These are phyloP conservation scores for Kodamaea restingae DNA, from an alignment of 805 yeast species.

Conservation along the genomic window DNA sequence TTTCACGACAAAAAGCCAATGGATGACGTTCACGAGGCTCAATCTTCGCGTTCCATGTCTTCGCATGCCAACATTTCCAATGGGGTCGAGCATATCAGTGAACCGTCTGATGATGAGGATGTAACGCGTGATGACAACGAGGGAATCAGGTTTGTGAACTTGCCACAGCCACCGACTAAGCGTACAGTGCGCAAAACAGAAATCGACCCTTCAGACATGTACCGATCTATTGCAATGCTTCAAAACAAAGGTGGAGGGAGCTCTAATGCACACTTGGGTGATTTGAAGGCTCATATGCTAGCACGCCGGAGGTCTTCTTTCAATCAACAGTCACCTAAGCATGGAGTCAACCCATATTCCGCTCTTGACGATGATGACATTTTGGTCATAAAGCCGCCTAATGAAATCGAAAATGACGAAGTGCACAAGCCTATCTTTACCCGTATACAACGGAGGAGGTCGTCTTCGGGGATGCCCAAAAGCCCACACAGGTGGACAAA, in stretches of 20 bases:
- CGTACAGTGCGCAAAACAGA: slow-evolving; percentile 27
- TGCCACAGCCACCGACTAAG: slow-evolving; percentile 51
- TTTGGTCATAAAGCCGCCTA: slow-evolving; percentile 71
- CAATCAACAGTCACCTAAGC: slow-evolving; percentile 10
- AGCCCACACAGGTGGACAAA: slow-evolving; percentile 5
- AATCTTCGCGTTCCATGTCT: slow-evolving; percentile 15
- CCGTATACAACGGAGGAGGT: slow-evolving; percentile 16
- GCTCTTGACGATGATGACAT: slow-evolving; percentile 66
- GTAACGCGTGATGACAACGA: slow-evolving; percentile 9
- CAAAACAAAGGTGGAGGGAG: slow-evolving; percentile 42
- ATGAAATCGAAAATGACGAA: slow-evolving; percentile 50
- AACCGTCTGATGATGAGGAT: slow-evolving; percentile 39
- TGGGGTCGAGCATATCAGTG: slow-evolving; percentile 32
- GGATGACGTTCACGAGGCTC: slow-evolving; percentile 8
- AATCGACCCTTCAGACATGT: slow-evolving; percentile 78
- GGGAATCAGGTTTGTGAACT: slow-evolving; percentile 54
- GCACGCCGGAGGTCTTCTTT: slow-evolving; percentile 3
- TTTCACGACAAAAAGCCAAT: slow-evolving; percentile 8
- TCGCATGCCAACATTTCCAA: slow-evolving; percentile 6
- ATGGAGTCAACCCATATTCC: slow-evolving; percentile 18
- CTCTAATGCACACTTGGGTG: background rate
- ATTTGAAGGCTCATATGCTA: too few relatives aligned
- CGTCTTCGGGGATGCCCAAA: slow-evolving; percentile 16
- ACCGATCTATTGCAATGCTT: slow-evolving; percentile 76
- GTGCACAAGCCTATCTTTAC: slow-evolving; percentile 34